These are phyloP conservation scores for Miamiensis avidus DNA, from an alignment of 169 alveolate species.

Conservation along the genomic window DNA sequence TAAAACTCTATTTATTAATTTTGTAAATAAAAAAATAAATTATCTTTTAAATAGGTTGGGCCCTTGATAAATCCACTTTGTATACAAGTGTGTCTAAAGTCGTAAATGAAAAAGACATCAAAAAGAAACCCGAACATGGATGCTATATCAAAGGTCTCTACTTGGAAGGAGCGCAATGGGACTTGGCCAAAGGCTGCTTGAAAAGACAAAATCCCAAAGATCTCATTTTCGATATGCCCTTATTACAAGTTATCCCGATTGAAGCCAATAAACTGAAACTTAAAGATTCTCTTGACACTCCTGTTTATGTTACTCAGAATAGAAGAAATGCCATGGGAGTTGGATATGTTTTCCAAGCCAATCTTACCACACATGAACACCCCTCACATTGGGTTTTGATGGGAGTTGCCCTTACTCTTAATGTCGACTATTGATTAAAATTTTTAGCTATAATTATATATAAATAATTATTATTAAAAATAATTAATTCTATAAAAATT, in stretches of 20 bases:
- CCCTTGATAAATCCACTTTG: constrained; percentile 90
- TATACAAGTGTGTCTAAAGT: constrained; percentile 84
- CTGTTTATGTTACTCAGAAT: constrained; percentile 87
- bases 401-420: constrained; percentile 90
- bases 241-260: constrained; percentile 88
- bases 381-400: constrained; percentile 92
- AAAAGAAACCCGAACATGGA: constrained; percentile 89
- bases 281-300: constrained; percentile 90
- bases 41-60: no score
- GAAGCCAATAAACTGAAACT: constrained; percentile 90
- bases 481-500: no score
- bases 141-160: constrained; percentile 85
- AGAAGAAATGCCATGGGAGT: constrained; percentile 93
- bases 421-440: constrained; percentile 73
- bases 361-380: constrained; percentile 91
- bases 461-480: no score
- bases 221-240: constrained; percentile 93
- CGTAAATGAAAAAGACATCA: constrained; percentile 80
- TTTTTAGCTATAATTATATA: no score
- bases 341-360: constrained; percentile 93
- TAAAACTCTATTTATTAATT: no score
- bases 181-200: constrained; percentile 49
- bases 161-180: constrained; percentile 89
- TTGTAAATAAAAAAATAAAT: no score
- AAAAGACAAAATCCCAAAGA: constrained; percentile 76